Conservation (phyloP, 2,329 filamentous ascomycete genomes). For the Colletotrichum higginsianum region DNA sequence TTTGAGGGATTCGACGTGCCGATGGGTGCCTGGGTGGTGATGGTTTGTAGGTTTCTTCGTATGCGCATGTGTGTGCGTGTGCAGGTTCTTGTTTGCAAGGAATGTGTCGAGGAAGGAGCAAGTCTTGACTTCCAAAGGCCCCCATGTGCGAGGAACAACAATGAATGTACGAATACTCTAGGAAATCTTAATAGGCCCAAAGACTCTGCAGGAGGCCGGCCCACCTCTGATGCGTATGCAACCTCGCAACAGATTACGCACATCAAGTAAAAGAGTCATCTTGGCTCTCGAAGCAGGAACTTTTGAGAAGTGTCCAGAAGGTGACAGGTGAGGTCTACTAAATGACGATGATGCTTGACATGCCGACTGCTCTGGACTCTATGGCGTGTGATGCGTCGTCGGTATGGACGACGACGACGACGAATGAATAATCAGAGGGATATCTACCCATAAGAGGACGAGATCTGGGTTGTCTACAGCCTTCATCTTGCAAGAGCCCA, state of each 20-base stretch:
- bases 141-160: too few relatives aligned
- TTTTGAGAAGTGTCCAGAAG: not conserved
- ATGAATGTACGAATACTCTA: too few relatives aligned
- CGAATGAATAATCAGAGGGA: not conserved
- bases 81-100: too few relatives aligned
- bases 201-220: conserved; percentile 32
- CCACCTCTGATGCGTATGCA: conserved; percentile 19
- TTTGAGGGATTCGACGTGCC: not conserved
- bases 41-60: too few relatives aligned
- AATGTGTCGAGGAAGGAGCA: too few relatives aligned
- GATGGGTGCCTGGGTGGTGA: not conserved
- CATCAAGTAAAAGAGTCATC: not conserved
- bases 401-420: not conserved
- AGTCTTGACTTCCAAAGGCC: too few relatives aligned
- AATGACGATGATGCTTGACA: conserved; percentile 1
- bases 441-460: too few relatives aligned
- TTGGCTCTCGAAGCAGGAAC: not conserved
- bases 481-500: not conserved
- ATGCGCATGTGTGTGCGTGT: too few relatives aligned
- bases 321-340: not conserved
- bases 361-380: not conserved
- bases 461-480: not conserved
- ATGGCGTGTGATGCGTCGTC: not conserved
- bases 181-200: not conserved
- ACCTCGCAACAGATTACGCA: conserved; percentile 36